These are phyloP conservation scores for Diaporthe vaccinii DNA, from an alignment of 2,329 filamentous ascomycete genomes.

Conservation along the genomic window DNA sequence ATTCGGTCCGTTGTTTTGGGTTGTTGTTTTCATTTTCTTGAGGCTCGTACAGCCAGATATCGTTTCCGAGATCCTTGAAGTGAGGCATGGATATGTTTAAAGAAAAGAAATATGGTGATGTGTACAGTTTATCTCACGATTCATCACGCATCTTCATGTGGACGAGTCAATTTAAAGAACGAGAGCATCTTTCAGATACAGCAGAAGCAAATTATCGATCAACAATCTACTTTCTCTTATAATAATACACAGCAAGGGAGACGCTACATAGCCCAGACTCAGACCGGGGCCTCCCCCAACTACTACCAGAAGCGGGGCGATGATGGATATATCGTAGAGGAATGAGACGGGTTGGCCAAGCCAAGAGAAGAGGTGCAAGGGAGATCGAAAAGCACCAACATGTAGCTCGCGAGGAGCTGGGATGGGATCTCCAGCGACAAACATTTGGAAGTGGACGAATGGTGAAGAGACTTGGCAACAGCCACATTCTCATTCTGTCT, in stretches of 20 bases:
- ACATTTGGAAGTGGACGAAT: constrained; percentile 7
- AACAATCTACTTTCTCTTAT: background rate
- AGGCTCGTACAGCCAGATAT: constrained; percentile 32
- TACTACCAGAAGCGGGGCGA: background rate
- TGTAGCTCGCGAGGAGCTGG: background rate
- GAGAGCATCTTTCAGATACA: background rate
- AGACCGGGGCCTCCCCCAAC: background rate
- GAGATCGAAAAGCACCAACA: constrained; percentile 14
- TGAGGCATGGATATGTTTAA: constrained; percentile 15
- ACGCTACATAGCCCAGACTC: background rate
- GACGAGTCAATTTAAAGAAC: background rate
- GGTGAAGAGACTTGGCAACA: constrained; percentile 7
- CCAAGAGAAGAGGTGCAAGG: constrained; percentile 16
- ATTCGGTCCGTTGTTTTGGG: background rate
- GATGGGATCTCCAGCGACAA: background rate
- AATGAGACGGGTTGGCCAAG: constrained; percentile 15
- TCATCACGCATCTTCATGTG: background rate
- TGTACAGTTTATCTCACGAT: background rate
- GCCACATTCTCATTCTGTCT: constrained; percentile 27
- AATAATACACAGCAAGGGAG: constrained; percentile 6
- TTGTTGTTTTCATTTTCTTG: too few species aligned
- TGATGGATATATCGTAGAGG: background rate
- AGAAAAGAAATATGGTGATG: background rate
- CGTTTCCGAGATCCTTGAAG: constrained; percentile 25
- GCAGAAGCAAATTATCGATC: background rate